Base-by-base conservation (phyloP, 805 yeast species). In the Brettanomyces anomalus region DNA sequence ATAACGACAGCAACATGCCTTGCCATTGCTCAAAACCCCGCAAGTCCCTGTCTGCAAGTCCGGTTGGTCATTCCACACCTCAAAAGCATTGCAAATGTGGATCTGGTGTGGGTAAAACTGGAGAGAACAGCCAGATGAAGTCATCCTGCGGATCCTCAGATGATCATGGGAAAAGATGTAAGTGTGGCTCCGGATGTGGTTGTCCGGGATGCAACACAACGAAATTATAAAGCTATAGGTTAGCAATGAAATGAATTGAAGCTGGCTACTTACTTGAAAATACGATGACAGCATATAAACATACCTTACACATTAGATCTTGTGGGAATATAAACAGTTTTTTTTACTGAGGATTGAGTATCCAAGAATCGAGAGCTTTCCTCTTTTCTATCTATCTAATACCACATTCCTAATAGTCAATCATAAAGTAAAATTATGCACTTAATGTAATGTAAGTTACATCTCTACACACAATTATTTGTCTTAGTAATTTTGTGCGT, bases 131-230 rank as follows among this genome's bases (percentile, higher is more conserved):
- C n/a, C n/a, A 33, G 36, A 15, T 10, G 10, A 35, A 35, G 37
- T 15, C 21, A 8, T 28, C 34, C 19, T 18, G 31, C 7, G 18
- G 34, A 15, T 42, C 55, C 5, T 56, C 60, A 38, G 45, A 45
- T 3, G 48, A 19, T 21, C 41, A 43, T 21, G 43, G 49, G 36
- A 39, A 36, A 16, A 54, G 55, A 45, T 62, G 67, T 51, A 52
- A 53, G 30, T 62, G 67, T 47, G 67, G 67, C 7, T 48, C 62
- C 11, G 63, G 60, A 31, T 62, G 67, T 45, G 50, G 53, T 24
- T 62, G 67, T 48, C 61, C 65, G 33, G 45, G 56, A 11, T 62
- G 67, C 52, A 62, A 62, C 56, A 61, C 65, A 33, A 62, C 67
- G 36, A 62, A 60, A 51, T 51, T 53, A 28, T 55, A 48, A 46